Conservation (phyloP, 495 filamentous ascomycete species). For the Trichoderma reesei region DNA sequence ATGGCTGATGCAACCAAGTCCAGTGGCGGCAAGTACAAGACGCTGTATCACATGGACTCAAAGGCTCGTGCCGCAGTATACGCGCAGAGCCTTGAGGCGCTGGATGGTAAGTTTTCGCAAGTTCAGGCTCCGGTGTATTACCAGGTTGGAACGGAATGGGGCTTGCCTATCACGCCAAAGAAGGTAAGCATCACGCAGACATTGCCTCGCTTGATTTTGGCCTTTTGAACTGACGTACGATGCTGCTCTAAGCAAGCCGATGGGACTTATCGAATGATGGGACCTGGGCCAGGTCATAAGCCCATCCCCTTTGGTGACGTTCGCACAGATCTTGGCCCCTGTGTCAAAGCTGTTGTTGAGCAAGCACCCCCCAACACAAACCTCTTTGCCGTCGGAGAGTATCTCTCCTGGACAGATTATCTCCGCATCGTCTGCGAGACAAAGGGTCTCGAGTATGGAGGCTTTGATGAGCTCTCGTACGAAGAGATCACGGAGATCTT, state of each 20-base stretch:
- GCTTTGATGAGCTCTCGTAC: neutral
- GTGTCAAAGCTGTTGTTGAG: neutral
- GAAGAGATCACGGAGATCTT: neutral
- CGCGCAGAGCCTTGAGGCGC: constrained; percentile 1
- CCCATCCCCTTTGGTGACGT: constrained; percentile 5
- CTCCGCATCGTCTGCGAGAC: constrained; percentile 2
- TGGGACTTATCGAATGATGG: constrained; percentile 2
- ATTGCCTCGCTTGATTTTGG: neutral
- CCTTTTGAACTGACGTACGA: neutral
- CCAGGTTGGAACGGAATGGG: neutral
- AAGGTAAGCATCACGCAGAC: neutral
- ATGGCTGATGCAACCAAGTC: neutral
- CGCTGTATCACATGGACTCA: constrained; percentile 11
- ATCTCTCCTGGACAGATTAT: constrained; percentile 6
- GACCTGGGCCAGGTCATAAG: neutral
- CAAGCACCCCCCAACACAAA: neutral
- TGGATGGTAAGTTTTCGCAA: constrained; percentile 2
- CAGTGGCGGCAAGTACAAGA: neutral
- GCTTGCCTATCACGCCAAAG: neutral
- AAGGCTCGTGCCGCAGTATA: neutral
- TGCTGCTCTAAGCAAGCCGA: neutral
- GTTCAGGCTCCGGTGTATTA: constrained; percentile 9
- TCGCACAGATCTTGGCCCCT: constrained; percentile 2
- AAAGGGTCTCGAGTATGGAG: neutral
- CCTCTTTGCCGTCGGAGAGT: constrained; percentile 3